Evolutionary conservation across 768 basidiomycete genomes (phyloP).

Genomic region (Rhodotorula graminis): DNA sequence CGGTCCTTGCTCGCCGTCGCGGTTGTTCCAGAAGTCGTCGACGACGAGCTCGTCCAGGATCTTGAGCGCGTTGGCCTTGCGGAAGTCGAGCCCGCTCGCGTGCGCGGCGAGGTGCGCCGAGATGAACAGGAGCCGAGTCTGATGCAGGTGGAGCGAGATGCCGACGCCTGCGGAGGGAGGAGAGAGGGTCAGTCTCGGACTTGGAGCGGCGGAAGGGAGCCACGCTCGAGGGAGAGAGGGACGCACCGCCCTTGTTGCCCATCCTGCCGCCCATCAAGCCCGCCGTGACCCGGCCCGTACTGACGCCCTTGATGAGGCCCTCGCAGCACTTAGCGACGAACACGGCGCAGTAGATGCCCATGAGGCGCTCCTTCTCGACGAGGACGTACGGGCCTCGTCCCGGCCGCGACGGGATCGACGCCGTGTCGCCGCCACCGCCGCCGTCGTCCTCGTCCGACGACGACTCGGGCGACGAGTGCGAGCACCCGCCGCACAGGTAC

Average conservation of each 20-base stretch:
- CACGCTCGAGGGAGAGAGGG: background rate
- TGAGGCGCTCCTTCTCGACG: slow-evolving; percentile 79
- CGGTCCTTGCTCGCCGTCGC: slow-evolving; percentile 9
- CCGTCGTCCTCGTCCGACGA: background rate
- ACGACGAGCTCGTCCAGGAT: slow-evolving; percentile 82
- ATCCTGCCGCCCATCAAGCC: slow-evolving; percentile 85
- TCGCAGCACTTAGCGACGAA: slow-evolving; percentile 48
- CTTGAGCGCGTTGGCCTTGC: slow-evolving; percentile 80
- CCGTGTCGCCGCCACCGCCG: background rate
- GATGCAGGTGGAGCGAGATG: slow-evolving; percentile 76
- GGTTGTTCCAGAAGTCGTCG: slow-evolving; percentile 62
- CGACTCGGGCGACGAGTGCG: slow-evolving; percentile 1
- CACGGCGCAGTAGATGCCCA: slow-evolving; percentile 61
- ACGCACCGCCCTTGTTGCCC: slow-evolving; percentile 70
- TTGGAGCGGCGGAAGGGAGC: no score
- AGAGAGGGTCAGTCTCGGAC: no score
- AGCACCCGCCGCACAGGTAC: slow-evolving; percentile 40
- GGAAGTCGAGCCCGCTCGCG: slow-evolving; percentile 60
- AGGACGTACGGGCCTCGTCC: slow-evolving; percentile 70
- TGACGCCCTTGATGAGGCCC: slow-evolving; percentile 46
- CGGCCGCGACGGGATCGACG: background rate
- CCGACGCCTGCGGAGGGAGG: slow-evolving; percentile 56
- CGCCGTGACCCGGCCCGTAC: slow-evolving; percentile 73
- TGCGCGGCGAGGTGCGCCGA: slow-evolving; percentile 81
- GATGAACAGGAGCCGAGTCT: slow-evolving; percentile 78